A percentile compares a stretch with the other conserved stretches of the same genome.
Evolutionary conservation across 306 rosid genomes (phyloP).

Genomic region (Cucurbita pepo): DNA sequence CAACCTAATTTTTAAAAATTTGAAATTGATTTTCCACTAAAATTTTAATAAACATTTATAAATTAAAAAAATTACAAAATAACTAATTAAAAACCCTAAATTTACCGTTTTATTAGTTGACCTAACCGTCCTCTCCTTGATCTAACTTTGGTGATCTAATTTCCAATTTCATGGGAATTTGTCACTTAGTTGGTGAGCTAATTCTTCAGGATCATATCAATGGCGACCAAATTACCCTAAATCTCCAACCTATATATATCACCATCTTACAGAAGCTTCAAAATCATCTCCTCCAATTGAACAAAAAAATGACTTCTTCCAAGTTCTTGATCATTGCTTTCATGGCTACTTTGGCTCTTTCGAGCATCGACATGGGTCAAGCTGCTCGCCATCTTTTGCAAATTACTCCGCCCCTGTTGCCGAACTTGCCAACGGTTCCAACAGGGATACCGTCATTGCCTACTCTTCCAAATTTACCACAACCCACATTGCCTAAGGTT

Average conservation of each 20-base stretch:
- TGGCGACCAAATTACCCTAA: not conserved
- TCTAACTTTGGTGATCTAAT: not conserved
- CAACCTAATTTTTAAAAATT: too few relatives aligned
- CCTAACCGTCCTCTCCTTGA: too few relatives aligned
- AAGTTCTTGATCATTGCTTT: not conserved
- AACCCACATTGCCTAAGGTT: not conserved
- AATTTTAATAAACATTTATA: too few relatives aligned
- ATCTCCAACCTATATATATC: not conserved
- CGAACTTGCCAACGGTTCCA: not conserved
- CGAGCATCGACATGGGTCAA: not conserved
- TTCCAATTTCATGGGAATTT: not conserved
- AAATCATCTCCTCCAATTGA: not conserved
- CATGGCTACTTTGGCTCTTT: not conserved
- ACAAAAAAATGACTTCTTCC: not conserved
- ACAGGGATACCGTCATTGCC: not conserved
- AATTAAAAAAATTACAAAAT: too few relatives aligned
- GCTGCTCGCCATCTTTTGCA: conserved; percentile 7
- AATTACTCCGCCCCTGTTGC: not conserved
- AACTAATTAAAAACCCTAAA: too few relatives aligned
- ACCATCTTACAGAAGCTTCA: not conserved
- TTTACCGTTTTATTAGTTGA: too few relatives aligned
- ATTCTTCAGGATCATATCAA: not conserved
- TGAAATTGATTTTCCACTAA: too few relatives aligned
- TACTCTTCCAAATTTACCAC: conserved; percentile 1
- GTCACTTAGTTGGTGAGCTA: not conserved